Evolutionary conservation across 2,329 filamentous ascomycete genomes (phyloP).

Genomic region (Pseudocercospora fuligena): DNA sequence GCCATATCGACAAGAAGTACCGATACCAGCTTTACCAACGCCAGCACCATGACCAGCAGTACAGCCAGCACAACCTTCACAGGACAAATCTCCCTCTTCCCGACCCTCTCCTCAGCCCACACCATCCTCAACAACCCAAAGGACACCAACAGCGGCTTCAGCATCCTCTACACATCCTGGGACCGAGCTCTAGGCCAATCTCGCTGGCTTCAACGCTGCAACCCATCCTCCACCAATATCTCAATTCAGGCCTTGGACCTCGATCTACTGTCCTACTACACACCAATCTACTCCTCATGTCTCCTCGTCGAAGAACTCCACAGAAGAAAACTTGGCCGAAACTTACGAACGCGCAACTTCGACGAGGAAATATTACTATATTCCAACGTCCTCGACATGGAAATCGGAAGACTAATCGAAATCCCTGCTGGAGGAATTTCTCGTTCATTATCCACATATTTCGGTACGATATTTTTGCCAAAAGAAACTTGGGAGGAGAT

Average conservation of each 20-base stretch:
- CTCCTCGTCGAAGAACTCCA: background rate
- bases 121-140: background rate
- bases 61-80: background rate
- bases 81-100: background rate
- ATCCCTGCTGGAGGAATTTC: background rate
- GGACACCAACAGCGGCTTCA: background rate
- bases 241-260: background rate
- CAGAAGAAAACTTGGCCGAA: background rate
- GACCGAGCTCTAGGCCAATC: background rate
- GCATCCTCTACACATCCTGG: slow-evolving; percentile 1
- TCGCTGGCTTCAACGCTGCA: background rate
- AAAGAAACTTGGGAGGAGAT: background rate
- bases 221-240: background rate
- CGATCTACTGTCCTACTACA: background rate
- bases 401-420: background rate
- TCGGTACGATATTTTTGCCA: background rate
- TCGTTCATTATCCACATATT: background rate
- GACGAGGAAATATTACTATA: background rate
- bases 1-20: background rate
- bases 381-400: background rate
- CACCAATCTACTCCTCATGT: background rate
- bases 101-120: background rate
- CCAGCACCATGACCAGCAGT: background rate
- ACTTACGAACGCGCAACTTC: background rate
- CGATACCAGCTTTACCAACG: background rate